Evolutionary conservation across 1,284 basidiomycete species (phyloP), one percentile per base, ranked within the genome.

Genomic region (Ustilago loliicola): DNA sequence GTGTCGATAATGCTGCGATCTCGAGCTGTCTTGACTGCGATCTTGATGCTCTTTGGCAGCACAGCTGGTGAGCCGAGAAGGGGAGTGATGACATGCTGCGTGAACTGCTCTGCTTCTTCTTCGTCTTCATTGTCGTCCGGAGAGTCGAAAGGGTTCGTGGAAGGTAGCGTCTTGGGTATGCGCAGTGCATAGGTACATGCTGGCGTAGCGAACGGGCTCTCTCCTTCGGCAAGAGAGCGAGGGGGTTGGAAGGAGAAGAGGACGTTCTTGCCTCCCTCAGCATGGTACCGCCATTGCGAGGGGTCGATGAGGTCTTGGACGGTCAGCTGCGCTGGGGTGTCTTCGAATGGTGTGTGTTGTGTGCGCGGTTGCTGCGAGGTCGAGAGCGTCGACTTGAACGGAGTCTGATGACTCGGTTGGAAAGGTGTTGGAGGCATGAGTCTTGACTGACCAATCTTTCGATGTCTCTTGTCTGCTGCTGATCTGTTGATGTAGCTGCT

Each of bases 201-300:
- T 1, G 65, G 11, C 2, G 71, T 73, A 3, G 34, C 60, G 32
- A 73, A 67, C 1, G 65, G 71, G 34, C 65, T 57, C 9, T 60
- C 38, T 11, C 53, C 55, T 8, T 47, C 52, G 7, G 47, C 52
- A 8, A 10, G 48, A 50, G 48, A 25, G n/a, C 9, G 5, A 17
- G 17, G 5, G 9, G 64, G 71, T 0, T 19, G 40, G 47, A 66
- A 79, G 25, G 72, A 68, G 23, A 80, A 59, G 1, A 80, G 66
- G 8, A 80, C n/a, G 30, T 80, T 80, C 48, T 77, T 75, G 23
- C 79, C 79, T 5, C 79, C 79, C 61, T 80, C 79, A 19, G 68
- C 67, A 8, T 71, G 72, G 42, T 80, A 80, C 40, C 32, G 62
- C 79, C 79, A 80, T 23, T 77, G 56, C 3, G 60, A 48, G 1